Evolutionary conservation across 345 rosid species (phyloP).

Genomic region (Heritiera littoralis): DNA sequence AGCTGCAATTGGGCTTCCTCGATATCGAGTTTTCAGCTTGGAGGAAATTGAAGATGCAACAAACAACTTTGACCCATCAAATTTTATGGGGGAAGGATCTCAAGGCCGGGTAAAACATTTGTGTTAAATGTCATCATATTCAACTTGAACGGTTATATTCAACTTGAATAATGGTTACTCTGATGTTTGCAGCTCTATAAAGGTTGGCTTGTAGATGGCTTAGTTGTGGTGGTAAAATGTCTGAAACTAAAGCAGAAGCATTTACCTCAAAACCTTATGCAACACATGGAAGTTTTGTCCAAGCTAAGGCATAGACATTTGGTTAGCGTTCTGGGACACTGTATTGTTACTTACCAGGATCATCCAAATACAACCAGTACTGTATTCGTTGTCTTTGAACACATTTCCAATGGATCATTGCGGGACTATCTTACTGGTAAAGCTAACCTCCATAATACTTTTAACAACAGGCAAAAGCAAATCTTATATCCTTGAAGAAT

Average conservation of each 20-base stretch:
- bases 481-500: not conserved
- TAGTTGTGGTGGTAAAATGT: conserved; percentile 60
- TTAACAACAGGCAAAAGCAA: not conserved
- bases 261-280: conserved; percentile 57
- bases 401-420: conserved; percentile 71
- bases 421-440: conserved; percentile 66
- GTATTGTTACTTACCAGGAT: conserved; percentile 68
- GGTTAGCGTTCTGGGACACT: conserved; percentile 86
- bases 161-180: not conserved
- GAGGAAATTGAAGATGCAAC: conserved; percentile 92
- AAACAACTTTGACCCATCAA: conserved; percentile 64
- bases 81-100: conserved; percentile 55
- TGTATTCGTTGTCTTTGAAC: conserved; percentile 68
- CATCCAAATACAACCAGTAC: conserved; percentile 55
- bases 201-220: conserved; percentile 71
- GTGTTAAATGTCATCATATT: conserved; percentile 3
- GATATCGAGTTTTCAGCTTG: conserved; percentile 62
- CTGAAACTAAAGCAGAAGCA: conserved; percentile 71
- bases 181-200: conserved; percentile 55
- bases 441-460: conserved; percentile 13
- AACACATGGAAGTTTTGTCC: conserved; percentile 74
- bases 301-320: conserved; percentile 86
- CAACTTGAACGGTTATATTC: not conserved
- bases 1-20: conserved; percentile 78
- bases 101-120: conserved; percentile 53